Evolutionary conservation across 148 eudicot species (phyloP), one percentile per base, ranked within the genome.

Genomic region (Linanthus parryae): DNA sequence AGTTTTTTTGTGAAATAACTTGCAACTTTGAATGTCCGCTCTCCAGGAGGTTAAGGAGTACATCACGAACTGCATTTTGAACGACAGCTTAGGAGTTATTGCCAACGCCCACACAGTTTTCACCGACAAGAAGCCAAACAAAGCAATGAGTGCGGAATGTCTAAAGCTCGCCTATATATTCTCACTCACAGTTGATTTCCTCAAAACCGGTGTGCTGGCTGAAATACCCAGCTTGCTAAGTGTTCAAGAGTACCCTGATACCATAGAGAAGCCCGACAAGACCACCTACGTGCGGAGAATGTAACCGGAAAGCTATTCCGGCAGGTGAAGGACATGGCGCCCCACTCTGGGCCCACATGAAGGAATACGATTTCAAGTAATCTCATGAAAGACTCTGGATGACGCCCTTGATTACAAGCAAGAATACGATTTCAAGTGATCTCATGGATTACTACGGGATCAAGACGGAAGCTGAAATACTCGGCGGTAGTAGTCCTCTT

Each of bases 11-110:
- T n/a, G n/a, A n/a, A n/a, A n/a, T n/a, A n/a, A n/a, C n/a, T n/a
- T n/a, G n/a, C n/a, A n/a, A n/a, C n/a, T n/a, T n/a, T n/a, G n/a
- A n/a, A n/a, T n/a, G n/a, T n/a, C n/a, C n/a, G n/a, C n/a, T n/a
- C n/a, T n/a, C 62, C 68, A 78, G 84, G 80, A 78, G 57, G 72
- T 74, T 7, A 52, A 61, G 57, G 74, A 78, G 52, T 78, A 78
- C 36, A 74, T 78, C 44, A 47, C 77, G 6, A 52, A 78, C 56
- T 74, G 71, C 20, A 78, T 78, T 0, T 36, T 78, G 20, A 78
- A 78, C 28, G 80, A 78, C 64, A 74, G 74, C 54, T 65, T 78
- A 48, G 84, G 84, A 22, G 68, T 62, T 8, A 78, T 78, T 58
- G 66, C 77, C 23, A 71, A 71, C 48, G 84, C 84, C 14, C 84